Percentiles rank a stretch among this genome's conserved stretches.
Conservation (phyloP, 768 basidiomycete genomes). For the Serendipita sp. region DNA sequence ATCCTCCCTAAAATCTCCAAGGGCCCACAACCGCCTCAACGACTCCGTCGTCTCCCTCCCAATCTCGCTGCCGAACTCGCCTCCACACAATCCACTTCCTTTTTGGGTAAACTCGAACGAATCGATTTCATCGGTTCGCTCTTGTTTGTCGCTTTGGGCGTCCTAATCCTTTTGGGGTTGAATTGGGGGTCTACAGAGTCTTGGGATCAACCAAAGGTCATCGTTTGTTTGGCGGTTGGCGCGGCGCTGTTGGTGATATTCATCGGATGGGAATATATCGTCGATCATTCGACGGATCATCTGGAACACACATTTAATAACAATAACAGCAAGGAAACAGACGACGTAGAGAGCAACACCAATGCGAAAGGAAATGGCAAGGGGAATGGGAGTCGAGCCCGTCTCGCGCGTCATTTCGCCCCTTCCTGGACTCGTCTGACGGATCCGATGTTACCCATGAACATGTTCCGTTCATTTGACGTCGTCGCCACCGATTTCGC, state of each 20-base stretch:
- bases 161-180: conserved; percentile 33
- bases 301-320: neutral
- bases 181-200: conserved; percentile 30
- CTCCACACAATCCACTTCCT: too few relatives aligned
- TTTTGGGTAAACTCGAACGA: too few relatives aligned
- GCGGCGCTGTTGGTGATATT: conserved; percentile 25
- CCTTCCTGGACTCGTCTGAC: too few relatives aligned
- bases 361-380: too few relatives aligned
- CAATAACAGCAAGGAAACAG: neutral
- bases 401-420: too few relatives aligned
- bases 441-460: too few relatives aligned
- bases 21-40: neutral
- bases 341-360: neutral
- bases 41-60: neutral
- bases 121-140: too few relatives aligned
- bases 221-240: conserved; percentile 32
- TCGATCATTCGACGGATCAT: conserved; percentile 17
- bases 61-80: conserved; percentile 17
- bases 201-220: conserved; percentile 30
- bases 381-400: too few relatives aligned
- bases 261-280: conserved; percentile 27
- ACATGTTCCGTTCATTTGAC: too few relatives aligned
- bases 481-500: too few relatives aligned
- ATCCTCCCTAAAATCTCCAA: conserved; percentile 10
- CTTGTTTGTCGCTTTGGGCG: conserved; percentile 21